Evolutionary conservation across 495 filamentous ascomycete species (phyloP).

Genomic region (Xylaria castorea): DNA sequence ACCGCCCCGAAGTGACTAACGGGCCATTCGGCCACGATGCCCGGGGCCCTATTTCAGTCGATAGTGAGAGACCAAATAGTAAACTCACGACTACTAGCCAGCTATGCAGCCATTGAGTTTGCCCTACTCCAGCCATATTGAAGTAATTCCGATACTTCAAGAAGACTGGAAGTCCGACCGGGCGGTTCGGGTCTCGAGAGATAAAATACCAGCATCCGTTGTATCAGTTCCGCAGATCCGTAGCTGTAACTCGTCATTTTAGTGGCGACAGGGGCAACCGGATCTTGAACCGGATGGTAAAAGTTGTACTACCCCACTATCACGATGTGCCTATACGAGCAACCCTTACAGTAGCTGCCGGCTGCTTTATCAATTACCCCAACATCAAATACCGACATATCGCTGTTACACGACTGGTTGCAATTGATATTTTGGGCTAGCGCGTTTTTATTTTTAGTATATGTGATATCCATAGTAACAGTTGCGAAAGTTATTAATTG

Average conservation of each 20-base stretch:
- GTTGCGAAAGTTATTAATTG: too few species aligned
- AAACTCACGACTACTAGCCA: constrained; percentile 25
- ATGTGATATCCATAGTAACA: too few species aligned
- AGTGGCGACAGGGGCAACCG: constrained; percentile 18
- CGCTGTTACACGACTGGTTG: too few species aligned
- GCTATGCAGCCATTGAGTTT: constrained; percentile 14
- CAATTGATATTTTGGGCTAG: too few species aligned
- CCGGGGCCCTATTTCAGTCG: constrained; percentile 7
- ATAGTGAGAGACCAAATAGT: background rate
- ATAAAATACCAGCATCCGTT: constrained; percentile 14
- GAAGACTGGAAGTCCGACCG: background rate
- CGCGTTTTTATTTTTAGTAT: too few species aligned
- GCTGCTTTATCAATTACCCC: too few species aligned
- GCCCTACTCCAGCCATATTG: constrained; percentile 5
- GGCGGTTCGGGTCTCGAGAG: constrained; percentile 9
- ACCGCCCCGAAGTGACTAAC: constrained; percentile 49
- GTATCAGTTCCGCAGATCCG: constrained; percentile 24
- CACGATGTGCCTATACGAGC: too few species aligned
- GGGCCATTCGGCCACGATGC: constrained; percentile 43
- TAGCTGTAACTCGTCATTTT: background rate
- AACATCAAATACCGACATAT: too few species aligned
- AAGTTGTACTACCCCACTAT: constrained; percentile 8
- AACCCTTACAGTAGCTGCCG: too few species aligned
- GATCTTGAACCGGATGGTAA: too few species aligned
- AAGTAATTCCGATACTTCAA: background rate